A percentile compares a stretch with the other conserved stretches of the same genome.
phyloP scores from a whole-genome alignment of 2,329 filamentous ascomycete genomes.

The Talaromyces sp. region DNA sequence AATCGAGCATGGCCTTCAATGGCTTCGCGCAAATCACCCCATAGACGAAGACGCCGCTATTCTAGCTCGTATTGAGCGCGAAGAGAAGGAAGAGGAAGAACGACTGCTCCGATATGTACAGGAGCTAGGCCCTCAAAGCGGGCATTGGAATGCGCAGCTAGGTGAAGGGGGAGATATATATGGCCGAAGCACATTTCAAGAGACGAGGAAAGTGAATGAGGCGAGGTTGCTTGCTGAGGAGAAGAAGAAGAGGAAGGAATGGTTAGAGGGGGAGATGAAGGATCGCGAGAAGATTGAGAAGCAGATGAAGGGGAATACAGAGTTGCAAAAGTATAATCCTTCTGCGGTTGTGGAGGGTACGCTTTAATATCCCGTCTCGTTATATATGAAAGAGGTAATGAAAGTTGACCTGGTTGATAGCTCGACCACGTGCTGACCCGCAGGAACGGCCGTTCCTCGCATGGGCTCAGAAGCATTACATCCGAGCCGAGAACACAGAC shows the following conservation, averaged over 20 bases:
- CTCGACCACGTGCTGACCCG: constrained; percentile 41
- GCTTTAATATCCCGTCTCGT: background rate
- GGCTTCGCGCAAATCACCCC: constrained; percentile 41
- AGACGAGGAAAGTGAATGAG: constrained; percentile 40
- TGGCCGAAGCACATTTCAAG: constrained; percentile 41
- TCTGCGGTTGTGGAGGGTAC: constrained; percentile 36
- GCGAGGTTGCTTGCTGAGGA: constrained; percentile 41
- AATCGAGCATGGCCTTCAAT: constrained; percentile 37
- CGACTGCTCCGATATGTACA: constrained; percentile 37
- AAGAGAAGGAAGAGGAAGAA: constrained; percentile 37
- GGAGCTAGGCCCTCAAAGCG: constrained; percentile 44
- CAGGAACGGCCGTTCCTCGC: constrained; percentile 37
- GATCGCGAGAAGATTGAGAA: constrained; percentile 33
- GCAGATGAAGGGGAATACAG: constrained; percentile 33
- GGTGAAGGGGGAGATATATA: constrained; percentile 42
- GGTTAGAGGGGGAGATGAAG: constrained; percentile 51
- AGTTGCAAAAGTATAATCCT: constrained; percentile 36
- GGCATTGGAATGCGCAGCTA: constrained; percentile 39
- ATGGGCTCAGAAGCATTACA: constrained; percentile 43
- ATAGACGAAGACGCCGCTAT: constrained; percentile 50
- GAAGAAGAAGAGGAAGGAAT: constrained; percentile 48
- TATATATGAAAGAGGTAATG: background rate
- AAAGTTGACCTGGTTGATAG: constrained; percentile 18
- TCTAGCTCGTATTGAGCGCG: constrained; percentile 41
- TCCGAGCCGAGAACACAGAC: constrained; percentile 35